Base-by-base conservation (phyloP, 2,329 filamentous ascomycete species). In the Ophiostoma novo-ulmi region DNA sequence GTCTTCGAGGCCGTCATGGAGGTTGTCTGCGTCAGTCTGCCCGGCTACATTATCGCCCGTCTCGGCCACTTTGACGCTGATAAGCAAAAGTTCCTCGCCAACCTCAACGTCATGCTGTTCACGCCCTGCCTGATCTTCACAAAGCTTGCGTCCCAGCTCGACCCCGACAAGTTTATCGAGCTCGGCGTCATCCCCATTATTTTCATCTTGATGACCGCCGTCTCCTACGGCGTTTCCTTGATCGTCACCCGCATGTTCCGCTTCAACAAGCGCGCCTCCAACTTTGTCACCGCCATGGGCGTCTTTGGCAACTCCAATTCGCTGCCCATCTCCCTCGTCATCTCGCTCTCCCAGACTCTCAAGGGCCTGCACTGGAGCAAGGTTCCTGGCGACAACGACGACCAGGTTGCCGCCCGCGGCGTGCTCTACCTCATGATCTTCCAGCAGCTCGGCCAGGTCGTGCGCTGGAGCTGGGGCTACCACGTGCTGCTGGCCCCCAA, bases 221-320 rank as follows among this genome's bases (percentile, higher is more conserved):
- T 98, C 38, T 98, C 94, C 17, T 99, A 93, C 81, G 70, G 87
- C 3, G 92, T 93, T 70, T 89, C 94, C 2, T 81, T 88, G 10
- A 76, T 85, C 14, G 87, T 98, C 70, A 87, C 91, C 22, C 90
- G 87, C 80, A 82, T 88, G 67, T 97, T 94, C 79, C 85, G 91
- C 20, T 94, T 99, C 80, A 88, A 88, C 76, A 93, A 91, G 79
- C 88, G 94, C 73, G 91, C 93, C 61, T 87, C 90, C 74, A 99
- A 99, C 81, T 99, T 99, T 77, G 91, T 99, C 61, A 91, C 93
- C 41, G 95, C 95, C 69, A 99, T 99, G 95, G 94, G 92, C 52
- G 86, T 98, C 67, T 99, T 99, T 79, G 95, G 94, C 76, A 99
- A 99, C 80, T 98, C 94, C 44, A 99, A 99, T 81, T 98, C 95